phyloP scores from a whole-genome alignment of 1,139 yeast genomes.

The Yarrowia galli region DNA sequence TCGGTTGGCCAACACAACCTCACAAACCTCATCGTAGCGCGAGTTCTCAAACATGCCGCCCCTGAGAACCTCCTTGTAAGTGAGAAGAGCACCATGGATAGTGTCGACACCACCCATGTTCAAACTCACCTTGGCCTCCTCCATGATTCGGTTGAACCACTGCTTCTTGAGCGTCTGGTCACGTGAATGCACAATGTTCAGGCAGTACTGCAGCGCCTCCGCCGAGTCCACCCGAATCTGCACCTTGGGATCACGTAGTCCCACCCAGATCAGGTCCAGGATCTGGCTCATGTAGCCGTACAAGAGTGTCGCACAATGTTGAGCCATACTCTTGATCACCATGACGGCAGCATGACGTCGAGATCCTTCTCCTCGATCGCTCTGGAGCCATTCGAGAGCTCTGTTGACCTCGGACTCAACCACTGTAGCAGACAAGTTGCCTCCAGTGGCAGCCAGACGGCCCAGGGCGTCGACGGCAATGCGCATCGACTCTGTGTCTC shows the following conservation, averaged over 20 bases:
- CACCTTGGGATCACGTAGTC: constrained; percentile 78
- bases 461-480: constrained; percentile 89
- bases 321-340: constrained; percentile 82
- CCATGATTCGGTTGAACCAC: constrained; percentile 77
- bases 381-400: constrained; percentile 88
- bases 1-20: constrained; percentile 73
- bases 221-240: constrained; percentile 86
- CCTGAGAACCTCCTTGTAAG: constrained; percentile 78
- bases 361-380: constrained; percentile 74
- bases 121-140: constrained; percentile 63
- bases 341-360: constrained; percentile 91
- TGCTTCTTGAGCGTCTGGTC: constrained; percentile 73
- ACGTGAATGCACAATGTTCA: constrained; percentile 78
- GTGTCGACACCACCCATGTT: constrained; percentile 62
- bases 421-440: constrained; percentile 86
- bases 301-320: constrained; percentile 83
- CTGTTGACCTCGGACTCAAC: constrained; percentile 91
- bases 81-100: constrained; percentile 84
- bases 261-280: constrained; percentile 85
- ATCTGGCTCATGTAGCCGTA: constrained; percentile 81
- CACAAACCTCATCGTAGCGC: constrained; percentile 79
- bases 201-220: constrained; percentile 75
- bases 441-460: constrained; percentile 86
- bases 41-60: constrained; percentile 69
- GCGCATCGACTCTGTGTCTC: constrained; percentile 82